Evolutionary conservation across 768 basidiomycete genomes (phyloP), one percentile per base, ranked within the genome.

Genomic region (Tricholoma flavovirens): DNA sequence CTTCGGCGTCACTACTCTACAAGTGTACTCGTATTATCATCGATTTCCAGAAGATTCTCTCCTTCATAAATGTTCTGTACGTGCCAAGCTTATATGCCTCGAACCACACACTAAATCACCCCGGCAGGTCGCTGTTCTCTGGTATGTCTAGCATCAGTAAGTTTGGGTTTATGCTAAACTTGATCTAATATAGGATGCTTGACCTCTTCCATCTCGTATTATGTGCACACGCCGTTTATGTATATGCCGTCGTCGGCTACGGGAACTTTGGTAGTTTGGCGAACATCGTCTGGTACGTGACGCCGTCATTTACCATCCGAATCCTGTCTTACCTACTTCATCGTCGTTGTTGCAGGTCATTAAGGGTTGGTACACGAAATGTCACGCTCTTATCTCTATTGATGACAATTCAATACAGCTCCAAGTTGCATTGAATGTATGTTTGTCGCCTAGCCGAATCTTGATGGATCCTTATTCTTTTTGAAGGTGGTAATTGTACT

Each of bases 391-490:
- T 15, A 17, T 35, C 21, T 12, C 15, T 19, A 32, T 56, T 55
- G 17, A 55, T 56, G 38, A 52, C 33, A 43, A 38, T 4, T 42
- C 32, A 1, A 32, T n/a, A 17, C 56, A 80, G 77, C 66, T 76
- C 30, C 76, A 75, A 66, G 70, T 73, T 2, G 58, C 68, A n/a
- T 63, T 78, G 26, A 77, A 77, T 53, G 76, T 78, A 58, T 61
- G 72, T 62, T 33, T 10, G 7, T 17, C 7, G 4, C 30, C 29
- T 17, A 45, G 12, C 14, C 12, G 11, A 10, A 9, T 22, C 24
- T 51, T 40, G 8, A 22, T 33, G n/a, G 14, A 30, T 8, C 10
- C 24, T 29, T 53, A 24, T 24, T 48, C 50, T 24, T 55, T 38
- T 33, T 52, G 22, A 35, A 75, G 71, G 74, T 77, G 2, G 56